Base-by-base conservation (phyloP, 192 early-diverging fungal genomes). In the Backusella macrospora region DNA sequence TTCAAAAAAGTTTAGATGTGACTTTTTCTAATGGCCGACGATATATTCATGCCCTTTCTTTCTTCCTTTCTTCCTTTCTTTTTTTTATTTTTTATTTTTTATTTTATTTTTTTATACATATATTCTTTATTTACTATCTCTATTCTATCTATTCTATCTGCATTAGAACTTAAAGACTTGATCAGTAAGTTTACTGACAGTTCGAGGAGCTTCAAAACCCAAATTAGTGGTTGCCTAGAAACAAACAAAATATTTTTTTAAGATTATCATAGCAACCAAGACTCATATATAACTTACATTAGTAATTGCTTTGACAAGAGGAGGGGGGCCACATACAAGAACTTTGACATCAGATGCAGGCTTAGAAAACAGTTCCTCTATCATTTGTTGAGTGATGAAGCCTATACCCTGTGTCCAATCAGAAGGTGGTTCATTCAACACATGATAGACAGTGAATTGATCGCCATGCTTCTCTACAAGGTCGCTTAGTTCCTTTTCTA, bases 371-470 rank as follows among this genome's bases (percentile, higher is more conserved):
- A 86, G 77, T 74, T 89, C 83, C 75, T 90, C 85, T 55, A 95
- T 78, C 75, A 93, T 84, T 16, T 91, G 84, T 48, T 88, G 82
- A 70, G 85, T 91, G 44, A 98, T 82, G 78, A 86, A 95, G 6
- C 95, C 96, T 18, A 82, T 79, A 52, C 87, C 87, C 42, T 90
- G 88, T 44, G 81, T 88, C 96, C 95, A 98, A 68, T 80, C 86
- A 26, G 62, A 42, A 16, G 80, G 76, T 21, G 90, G 70, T 72
- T 88, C 86, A 75, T 88, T 86, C 26, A 93, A 65, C 14, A 88
- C 84, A 76, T 93, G 92, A 76, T 86, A 81, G n/a, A 93, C 86
- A 70, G 83, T 84, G 73, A 95, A 83, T 73, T 83, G 85, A 43
- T 91, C 87, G 34, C 87, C 78, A 79, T 91, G 75, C 38, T 82